Evolutionary conservation across 129 eudicot genomes (phyloP).

Genomic region (Arctium minus): DNA sequence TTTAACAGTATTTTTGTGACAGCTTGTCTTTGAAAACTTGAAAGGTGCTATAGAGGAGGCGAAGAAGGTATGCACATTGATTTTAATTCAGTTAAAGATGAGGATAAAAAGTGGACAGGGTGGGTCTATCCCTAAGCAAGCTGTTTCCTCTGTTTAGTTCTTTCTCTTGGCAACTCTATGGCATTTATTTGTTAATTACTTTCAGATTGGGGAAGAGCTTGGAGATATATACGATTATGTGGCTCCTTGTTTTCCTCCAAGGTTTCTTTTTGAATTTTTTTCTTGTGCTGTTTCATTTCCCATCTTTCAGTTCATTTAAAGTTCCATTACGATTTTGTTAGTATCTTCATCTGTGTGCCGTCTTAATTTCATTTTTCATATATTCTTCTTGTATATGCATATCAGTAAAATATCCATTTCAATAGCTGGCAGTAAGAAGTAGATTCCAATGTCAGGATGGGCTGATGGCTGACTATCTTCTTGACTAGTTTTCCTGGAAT

Average conservation of each 20-base stretch:
- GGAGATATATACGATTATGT: slow-evolving; percentile 92
- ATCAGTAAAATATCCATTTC: background rate
- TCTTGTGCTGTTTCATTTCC: slow-evolving; percentile 1
- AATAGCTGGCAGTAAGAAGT: background rate
- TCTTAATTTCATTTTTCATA: background rate
- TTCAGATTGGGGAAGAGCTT: slow-evolving; percentile 97
- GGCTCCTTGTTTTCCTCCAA: slow-evolving; percentile 99
- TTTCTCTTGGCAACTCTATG: background rate
- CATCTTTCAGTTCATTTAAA: background rate
- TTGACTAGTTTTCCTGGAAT: background rate
- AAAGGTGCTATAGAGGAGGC: slow-evolving; percentile 97
- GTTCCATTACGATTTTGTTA: background rate
- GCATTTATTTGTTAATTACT: background rate
- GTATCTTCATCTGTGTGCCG: background rate
- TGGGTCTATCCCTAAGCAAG: background rate
- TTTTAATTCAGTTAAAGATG: background rate
- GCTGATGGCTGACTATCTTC: no score
- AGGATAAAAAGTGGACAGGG: background rate
- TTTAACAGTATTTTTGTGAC: slow-evolving; percentile 27
- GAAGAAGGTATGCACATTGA: slow-evolving; percentile 47
- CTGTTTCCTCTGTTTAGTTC: background rate
- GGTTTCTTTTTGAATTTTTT: slow-evolving; percentile 32
- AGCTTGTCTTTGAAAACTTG: slow-evolving; percentile 76
- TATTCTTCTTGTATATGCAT: background rate
- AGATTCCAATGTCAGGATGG: background rate